Percentiles rank a stretch among this genome's conserved stretches.
phyloP scores from a whole-genome alignment of 345 rosid species.

The Brassica carinata region DNA sequence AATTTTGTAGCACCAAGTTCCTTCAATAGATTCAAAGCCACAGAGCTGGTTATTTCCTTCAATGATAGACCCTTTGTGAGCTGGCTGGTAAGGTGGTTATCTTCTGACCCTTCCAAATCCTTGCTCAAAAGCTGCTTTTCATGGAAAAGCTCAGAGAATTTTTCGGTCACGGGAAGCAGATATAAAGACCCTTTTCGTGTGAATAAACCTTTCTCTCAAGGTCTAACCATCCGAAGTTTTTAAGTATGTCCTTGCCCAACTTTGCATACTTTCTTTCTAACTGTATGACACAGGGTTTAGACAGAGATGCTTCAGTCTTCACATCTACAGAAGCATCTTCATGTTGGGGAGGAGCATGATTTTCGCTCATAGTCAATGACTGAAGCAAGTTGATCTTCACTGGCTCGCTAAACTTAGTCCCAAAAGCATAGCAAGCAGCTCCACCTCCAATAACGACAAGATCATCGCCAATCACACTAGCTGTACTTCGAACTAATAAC shows the following conservation, averaged over 20 bases:
- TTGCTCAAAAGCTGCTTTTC: slow-evolving; percentile 42
- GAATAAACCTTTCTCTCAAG: slow-evolving; percentile 68
- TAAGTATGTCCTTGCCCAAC: slow-evolving; percentile 77
- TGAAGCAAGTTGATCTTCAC: slow-evolving; percentile 62
- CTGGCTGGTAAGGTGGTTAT: slow-evolving; percentile 29
- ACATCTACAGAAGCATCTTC: slow-evolving; percentile 36
- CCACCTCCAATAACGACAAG: slow-evolving; percentile 89
- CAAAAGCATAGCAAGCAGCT: slow-evolving; percentile 96
- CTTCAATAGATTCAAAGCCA: slow-evolving; percentile 60
- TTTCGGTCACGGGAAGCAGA: slow-evolving; percentile 77
- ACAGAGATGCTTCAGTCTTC: slow-evolving; percentile 34
- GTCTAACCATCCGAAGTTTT: slow-evolving; percentile 88
- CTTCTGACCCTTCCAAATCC: slow-evolving; percentile 39
- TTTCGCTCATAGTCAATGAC: slow-evolving; percentile 41
- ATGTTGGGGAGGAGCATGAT: slow-evolving; percentile 19
- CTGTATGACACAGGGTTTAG: slow-evolving; percentile 48
- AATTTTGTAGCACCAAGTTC: slow-evolving; percentile 59
- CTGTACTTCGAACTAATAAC: slow-evolving; percentile 73
- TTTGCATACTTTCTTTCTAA: slow-evolving; percentile 70
- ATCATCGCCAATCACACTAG: slow-evolving; percentile 69
- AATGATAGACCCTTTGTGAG: slow-evolving; percentile 36
- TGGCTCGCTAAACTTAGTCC: slow-evolving; percentile 89
- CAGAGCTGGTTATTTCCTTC: slow-evolving; percentile 51
- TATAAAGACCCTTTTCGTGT: slow-evolving; percentile 50
- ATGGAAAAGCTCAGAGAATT: slow-evolving; percentile 50